These are phyloP conservation scores for Phaeosphaeria sp. DNA, from an alignment of 2,329 filamentous ascomycete species.

Conservation along the genomic window DNA sequence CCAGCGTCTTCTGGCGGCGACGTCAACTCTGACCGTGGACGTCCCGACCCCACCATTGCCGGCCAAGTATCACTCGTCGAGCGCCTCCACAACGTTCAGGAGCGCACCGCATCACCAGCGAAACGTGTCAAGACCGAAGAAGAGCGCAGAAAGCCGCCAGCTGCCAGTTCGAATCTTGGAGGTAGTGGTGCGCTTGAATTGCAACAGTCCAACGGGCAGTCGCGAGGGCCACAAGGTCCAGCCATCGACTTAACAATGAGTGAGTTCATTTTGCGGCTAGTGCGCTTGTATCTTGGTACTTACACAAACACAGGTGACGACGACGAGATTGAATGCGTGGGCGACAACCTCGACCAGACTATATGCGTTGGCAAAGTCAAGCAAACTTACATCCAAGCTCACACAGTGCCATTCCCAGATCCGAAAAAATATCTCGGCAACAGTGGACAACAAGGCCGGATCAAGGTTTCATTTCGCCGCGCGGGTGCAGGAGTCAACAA, in stretches of 20 bases:
- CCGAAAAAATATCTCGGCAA: slow-evolving; percentile 67
- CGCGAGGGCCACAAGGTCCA: slow-evolving; percentile 11
- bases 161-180: slow-evolving; percentile 10
- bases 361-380: slow-evolving; percentile 84
- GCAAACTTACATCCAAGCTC: slow-evolving; percentile 69
- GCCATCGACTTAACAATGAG: slow-evolving; percentile 46
- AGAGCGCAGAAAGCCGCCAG: slow-evolving; percentile 25
- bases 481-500: slow-evolving; percentile 60
- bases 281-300: slow-evolving; percentile 8
- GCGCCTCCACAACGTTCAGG: slow-evolving; percentile 75
- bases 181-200: slow-evolving; percentile 52
- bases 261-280: slow-evolving; percentile 10
- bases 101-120: slow-evolving; percentile 64
- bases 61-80: slow-evolving; percentile 72
- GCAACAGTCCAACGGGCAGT: slow-evolving; percentile 36
- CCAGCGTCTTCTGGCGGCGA: slow-evolving; percentile 32
- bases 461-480: slow-evolving; percentile 74
- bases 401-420: slow-evolving; percentile 72
- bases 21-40: slow-evolving; percentile 27
- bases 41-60: slow-evolving; percentile 22
- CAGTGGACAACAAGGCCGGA: slow-evolving; percentile 66
- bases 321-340: slow-evolving; percentile 64
- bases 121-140: slow-evolving; percentile 42
- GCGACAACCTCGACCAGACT: slow-evolving; percentile 69
- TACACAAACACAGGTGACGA: slow-evolving; percentile 59